Conservation (phyloP, 371 early-diverging fungal species). For the Mortierella sp. region DNA sequence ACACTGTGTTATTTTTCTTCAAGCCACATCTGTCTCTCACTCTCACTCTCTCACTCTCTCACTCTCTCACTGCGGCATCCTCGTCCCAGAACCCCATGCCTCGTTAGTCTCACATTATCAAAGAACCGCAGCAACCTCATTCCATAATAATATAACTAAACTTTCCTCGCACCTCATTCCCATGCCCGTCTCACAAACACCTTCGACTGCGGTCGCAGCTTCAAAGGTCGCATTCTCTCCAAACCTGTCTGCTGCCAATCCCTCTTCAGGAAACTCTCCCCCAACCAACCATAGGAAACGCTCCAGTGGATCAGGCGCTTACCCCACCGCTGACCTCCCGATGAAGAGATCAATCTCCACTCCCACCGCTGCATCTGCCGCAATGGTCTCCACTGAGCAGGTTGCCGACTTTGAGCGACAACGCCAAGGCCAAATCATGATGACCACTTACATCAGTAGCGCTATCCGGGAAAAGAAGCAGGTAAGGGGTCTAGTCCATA, state of each 20-base stretch:
- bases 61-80: slow-evolving; percentile 15
- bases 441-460: slow-evolving; percentile 50
- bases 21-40: too few species aligned
- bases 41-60: too few species aligned
- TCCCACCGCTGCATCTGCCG: slow-evolving; percentile 32
- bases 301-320: slow-evolving; percentile 26
- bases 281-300: slow-evolving; percentile 31
- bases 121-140: neutral
- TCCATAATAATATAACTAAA: neutral
- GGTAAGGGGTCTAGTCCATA: slow-evolving; percentile 23
- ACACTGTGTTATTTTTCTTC: too few species aligned
- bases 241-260: slow-evolving; percentile 9
- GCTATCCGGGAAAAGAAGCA: slow-evolving; percentile 47
- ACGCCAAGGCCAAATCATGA: slow-evolving; percentile 49
- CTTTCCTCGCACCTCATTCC: neutral
- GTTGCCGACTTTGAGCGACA: slow-evolving; percentile 47
- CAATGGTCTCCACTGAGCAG: slow-evolving; percentile 49
- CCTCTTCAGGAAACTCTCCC: slow-evolving; percentile 1
- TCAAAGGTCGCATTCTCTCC: slow-evolving; percentile 37
- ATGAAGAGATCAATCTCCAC: slow-evolving; percentile 53
- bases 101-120: neutral
- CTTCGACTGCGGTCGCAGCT: slow-evolving; percentile 26
- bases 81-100: neutral
- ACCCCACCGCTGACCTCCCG: slow-evolving; percentile 18
- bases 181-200: slow-evolving; percentile 50